Evolutionary conservation across 768 basidiomycete species (phyloP).

Genomic region (Calocybe indica): DNA sequence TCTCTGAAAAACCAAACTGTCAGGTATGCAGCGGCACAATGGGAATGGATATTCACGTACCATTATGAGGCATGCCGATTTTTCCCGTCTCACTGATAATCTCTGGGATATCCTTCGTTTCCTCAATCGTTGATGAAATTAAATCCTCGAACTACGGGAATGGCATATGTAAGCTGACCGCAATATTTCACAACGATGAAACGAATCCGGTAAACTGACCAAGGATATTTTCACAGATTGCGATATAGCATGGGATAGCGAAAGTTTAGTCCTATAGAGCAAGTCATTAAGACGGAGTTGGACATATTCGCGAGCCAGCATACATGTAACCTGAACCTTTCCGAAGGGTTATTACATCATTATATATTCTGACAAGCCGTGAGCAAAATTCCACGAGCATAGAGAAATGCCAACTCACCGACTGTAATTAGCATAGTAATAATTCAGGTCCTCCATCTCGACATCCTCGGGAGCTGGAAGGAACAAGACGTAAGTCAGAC

Average conservation of each 20-base stretch:
- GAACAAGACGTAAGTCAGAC: constrained; percentile 1
- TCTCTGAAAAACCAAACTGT: constrained; percentile 44
- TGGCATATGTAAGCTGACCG: neutral
- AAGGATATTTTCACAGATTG: constrained; percentile 97
- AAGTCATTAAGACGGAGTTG: neutral
- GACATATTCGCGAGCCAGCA: constrained; percentile 20
- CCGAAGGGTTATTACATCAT: constrained; percentile 93
- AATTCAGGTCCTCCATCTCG: constrained; percentile 97
- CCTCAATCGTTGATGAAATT: constrained; percentile 89
- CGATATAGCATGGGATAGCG: constrained; percentile 88
- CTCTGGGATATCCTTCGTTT: constrained; percentile 95
- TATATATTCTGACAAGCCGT: constrained; percentile 65
- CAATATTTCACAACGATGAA: neutral
- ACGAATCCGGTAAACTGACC: constrained; percentile 28
- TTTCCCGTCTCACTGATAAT: constrained; percentile 91
- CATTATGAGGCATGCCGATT: constrained; percentile 85
- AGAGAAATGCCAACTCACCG: constrained; percentile 43
- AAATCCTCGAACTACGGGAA: constrained; percentile 76
- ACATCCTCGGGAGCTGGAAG: constrained; percentile 74
- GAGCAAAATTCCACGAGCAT: constrained; percentile 3
- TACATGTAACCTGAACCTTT: constrained; percentile 96
- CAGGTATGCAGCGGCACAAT: neutral
- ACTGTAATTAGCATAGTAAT: constrained; percentile 95
- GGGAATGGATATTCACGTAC: constrained; percentile 22
- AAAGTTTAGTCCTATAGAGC: constrained; percentile 80